Conservation (phyloP, 2,329 filamentous ascomycete species). For the Lanzia echinophila region DNA sequence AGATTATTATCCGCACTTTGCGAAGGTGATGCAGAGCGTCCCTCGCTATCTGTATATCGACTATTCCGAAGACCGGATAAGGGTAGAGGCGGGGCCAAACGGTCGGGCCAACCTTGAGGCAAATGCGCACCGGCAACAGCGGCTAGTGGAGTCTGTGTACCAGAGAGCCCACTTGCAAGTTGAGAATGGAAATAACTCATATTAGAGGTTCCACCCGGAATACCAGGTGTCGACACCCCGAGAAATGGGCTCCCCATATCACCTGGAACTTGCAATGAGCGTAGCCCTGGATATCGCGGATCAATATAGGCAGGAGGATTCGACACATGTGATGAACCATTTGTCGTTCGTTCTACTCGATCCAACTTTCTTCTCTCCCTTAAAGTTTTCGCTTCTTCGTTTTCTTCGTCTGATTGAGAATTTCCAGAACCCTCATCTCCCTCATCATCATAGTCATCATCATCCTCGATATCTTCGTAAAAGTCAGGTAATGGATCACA, state of each 20-base stretch:
- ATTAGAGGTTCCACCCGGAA: constrained; percentile 67
- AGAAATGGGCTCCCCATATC: constrained; percentile 52
- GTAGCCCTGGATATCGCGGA: constrained; percentile 31
- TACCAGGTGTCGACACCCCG: constrained; percentile 53
- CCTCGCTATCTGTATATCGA: constrained; percentile 22
- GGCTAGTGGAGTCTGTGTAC: constrained; percentile 71
- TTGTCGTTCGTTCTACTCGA: constrained; percentile 31
- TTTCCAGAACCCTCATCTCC: constrained; percentile 31
- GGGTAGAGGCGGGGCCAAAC: constrained; percentile 19
- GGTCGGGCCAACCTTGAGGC: constrained; percentile 42
- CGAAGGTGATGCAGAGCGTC: constrained; percentile 27
- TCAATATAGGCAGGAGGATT: constrained; percentile 35
- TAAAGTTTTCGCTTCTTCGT: constrained; percentile 19
- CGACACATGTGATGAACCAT: constrained; percentile 14
- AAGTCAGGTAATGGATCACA: constrained; percentile 94
- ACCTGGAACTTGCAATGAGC: constrained; percentile 24
- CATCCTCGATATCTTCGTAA: constrained; percentile 75
- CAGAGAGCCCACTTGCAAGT: constrained; percentile 62
- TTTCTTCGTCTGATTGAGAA: constrained; percentile 9
- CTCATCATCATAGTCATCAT: constrained; percentile 47
- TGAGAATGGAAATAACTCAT: constrained; percentile 80
- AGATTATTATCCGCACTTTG: constrained; percentile 34
- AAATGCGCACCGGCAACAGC: constrained; percentile 68
- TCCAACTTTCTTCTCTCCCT: constrained; percentile 32
- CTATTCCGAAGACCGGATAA: constrained; percentile 19